A percentile compares a stretch with the other conserved stretches of the same genome.
Conservation (phyloP, 108 stramenopile genomes). For the Fragilaria crotonensis region DNA sequence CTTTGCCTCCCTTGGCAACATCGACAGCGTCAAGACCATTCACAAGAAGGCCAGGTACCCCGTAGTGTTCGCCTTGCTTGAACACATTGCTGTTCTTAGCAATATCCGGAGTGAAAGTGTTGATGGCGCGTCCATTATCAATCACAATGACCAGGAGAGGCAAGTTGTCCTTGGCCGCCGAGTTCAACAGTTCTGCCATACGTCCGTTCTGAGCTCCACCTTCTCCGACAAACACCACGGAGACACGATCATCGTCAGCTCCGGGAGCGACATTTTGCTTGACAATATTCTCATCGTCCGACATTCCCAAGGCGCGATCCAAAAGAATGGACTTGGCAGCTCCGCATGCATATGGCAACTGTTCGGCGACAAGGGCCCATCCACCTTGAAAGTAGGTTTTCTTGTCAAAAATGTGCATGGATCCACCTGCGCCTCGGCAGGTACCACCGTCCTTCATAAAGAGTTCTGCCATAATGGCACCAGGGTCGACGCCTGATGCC, state of each 20-base stretch:
- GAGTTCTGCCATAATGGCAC: conserved; percentile 93
- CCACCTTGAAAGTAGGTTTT: conserved; percentile 93
- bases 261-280: conserved; percentile 80
- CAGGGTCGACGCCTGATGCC: conserved; percentile 86
- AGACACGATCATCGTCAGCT: conserved; percentile 85
- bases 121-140: conserved; percentile 98
- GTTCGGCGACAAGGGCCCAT: conserved; percentile 96
- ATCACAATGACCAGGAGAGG: conserved; percentile 91
- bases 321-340: conserved; percentile 93
- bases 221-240: conserved; percentile 94
- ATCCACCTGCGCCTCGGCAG: conserved; percentile 96
- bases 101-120: conserved; percentile 96
- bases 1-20: conserved; percentile 93
- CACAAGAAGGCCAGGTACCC: conserved; percentile 89
- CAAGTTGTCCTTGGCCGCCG: conserved; percentile 95
- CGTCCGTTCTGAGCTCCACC: conserved; percentile 96
- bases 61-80: conserved; percentile 92
- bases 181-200: conserved; percentile 92
- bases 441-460: conserved; percentile 97
- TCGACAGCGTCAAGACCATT: conserved; percentile 89
- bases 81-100: conserved; percentile 89
- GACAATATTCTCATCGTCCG: conserved; percentile 69
- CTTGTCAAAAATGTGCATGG: conserved; percentile 98
- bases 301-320: conserved; percentile 83
- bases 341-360: conserved; percentile 94